These are phyloP conservation scores for Russula emetica DNA, from an alignment of 768 basidiomycete genomes.

Conservation along the genomic window DNA sequence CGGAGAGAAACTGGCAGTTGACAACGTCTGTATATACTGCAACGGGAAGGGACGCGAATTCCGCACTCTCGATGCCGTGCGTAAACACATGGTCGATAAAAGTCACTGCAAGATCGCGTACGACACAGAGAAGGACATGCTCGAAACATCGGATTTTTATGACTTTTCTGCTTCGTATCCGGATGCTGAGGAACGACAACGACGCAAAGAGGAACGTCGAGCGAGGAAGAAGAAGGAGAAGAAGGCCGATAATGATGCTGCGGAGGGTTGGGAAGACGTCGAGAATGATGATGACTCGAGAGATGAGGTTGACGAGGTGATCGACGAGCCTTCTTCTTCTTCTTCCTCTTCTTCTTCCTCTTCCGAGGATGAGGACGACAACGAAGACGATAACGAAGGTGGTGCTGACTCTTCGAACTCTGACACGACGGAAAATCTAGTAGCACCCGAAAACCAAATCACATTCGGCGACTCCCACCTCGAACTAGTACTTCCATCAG, in stretches of 20 bases:
- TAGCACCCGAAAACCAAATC: conserved; percentile 52
- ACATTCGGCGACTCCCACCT: conserved; percentile 75
- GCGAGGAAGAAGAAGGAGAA: neutral
- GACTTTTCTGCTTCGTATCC: conserved; percentile 86
- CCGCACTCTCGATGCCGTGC: conserved; percentile 76
- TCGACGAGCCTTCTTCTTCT: conserved; percentile 31
- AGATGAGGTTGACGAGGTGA: conserved; percentile 35
- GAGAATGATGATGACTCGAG: conserved; percentile 31
- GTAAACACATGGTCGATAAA: conserved; percentile 96
- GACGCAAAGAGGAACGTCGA: conserved; percentile 24
- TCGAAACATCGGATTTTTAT: conserved; percentile 90
- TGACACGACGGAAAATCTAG: conserved; percentile 40
- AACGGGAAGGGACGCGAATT: conserved; percentile 79
- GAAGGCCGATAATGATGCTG: conserved; percentile 11
- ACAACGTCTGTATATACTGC: conserved; percentile 90
- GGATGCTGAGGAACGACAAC: conserved; percentile 35
- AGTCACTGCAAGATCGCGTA: conserved; percentile 95
- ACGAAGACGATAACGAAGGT: conserved; percentile 30
- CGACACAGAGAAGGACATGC: conserved; percentile 69
- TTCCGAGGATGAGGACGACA: too few species aligned
- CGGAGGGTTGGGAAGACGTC: conserved; percentile 34
- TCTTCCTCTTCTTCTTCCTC: conserved; percentile 9
- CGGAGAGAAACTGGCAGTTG: conserved; percentile 90
- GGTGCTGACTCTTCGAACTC: conserved; percentile 33
- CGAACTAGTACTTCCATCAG: conserved; percentile 91